These are phyloP conservation scores for Blastomyces emzantsi DNA, from an alignment of 2,329 filamentous ascomycete genomes.

Conservation along the genomic window DNA sequence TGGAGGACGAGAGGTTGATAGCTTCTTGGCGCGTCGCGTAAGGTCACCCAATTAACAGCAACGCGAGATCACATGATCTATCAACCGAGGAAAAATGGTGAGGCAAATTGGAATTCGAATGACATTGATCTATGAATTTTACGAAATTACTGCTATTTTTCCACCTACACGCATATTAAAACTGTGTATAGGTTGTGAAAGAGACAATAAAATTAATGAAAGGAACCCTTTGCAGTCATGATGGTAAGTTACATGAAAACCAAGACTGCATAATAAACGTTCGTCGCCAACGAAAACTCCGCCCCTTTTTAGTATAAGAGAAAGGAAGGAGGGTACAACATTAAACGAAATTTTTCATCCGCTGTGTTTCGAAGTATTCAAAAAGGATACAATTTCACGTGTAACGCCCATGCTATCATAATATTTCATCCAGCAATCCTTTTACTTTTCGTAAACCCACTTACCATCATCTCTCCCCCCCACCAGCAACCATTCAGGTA, in stretches of 20 bases:
- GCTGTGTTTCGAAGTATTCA: background rate
- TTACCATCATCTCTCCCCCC: no score
- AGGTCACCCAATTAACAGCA: background rate
- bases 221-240: background rate
- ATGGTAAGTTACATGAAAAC: background rate
- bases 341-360: background rate
- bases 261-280: no score
- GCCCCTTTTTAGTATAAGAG: background rate
- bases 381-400: background rate
- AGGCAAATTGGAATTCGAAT: no score
- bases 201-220: background rate
- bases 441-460: no score
- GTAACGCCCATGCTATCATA: background rate
- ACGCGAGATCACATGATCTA: conserved; percentile 7
- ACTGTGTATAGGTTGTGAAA: background rate
- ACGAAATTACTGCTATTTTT: background rate
- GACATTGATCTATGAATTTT: no score
- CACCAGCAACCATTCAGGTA: no score
- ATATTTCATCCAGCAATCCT: background rate
- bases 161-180: background rate
- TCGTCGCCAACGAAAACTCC: no score
- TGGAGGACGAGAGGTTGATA: background rate
- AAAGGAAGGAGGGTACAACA: background rate
- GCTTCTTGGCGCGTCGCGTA: conserved; percentile 5
- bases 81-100: background rate